Evolutionary conservation across 352 stramenopile genomes (phyloP).

Genomic region (Phytophthora crassamura): DNA sequence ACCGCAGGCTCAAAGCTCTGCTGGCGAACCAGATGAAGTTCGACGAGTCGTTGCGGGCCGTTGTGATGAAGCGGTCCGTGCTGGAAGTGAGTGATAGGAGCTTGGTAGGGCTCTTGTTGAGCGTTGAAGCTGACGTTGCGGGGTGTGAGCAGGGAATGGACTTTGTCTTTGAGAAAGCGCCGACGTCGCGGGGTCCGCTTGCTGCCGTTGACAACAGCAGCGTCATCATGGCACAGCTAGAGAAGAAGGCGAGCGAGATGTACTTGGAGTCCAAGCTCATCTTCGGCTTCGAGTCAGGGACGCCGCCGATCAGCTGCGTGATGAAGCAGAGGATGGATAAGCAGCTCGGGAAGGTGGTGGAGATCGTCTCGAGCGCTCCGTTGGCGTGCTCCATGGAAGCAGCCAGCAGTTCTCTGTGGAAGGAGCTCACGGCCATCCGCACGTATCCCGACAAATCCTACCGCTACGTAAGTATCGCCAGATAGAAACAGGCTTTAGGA

Average conservation of each 20-base stretch:
- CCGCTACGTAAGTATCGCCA: constrained; percentile 33
- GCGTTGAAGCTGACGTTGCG: background rate
- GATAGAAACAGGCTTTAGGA: background rate
- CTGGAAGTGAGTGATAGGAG: constrained; percentile 19
- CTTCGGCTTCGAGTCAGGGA: background rate
- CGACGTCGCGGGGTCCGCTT: background rate
- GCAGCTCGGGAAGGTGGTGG: constrained; percentile 10
- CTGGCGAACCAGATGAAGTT: constrained; percentile 29
- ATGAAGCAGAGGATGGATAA: constrained; percentile 18
- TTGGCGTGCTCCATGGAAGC: constrained; percentile 26
- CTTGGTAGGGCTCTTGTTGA: no score
- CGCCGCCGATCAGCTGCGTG: constrained; percentile 8
- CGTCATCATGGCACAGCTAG: constrained; percentile 30
- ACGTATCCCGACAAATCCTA: constrained; percentile 36
- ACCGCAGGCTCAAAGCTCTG: constrained; percentile 31
- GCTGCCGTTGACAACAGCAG: constrained; percentile 26
- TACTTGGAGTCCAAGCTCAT: constrained; percentile 15
- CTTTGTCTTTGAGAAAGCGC: constrained; percentile 11
- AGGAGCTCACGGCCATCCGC: constrained; percentile 28
- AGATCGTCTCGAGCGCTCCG: constrained; percentile 28
- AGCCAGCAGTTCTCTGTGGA: constrained; percentile 26
- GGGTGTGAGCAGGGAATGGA: constrained; percentile 24
- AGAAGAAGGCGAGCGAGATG: constrained; percentile 28
- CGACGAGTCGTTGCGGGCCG: constrained; percentile 12
- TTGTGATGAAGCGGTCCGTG: constrained; percentile 27